Percentiles rank a stretch among this genome's conserved stretches.
Evolutionary conservation across 768 basidiomycete genomes (phyloP).

Genomic region (Lentinula raphanica): DNA sequence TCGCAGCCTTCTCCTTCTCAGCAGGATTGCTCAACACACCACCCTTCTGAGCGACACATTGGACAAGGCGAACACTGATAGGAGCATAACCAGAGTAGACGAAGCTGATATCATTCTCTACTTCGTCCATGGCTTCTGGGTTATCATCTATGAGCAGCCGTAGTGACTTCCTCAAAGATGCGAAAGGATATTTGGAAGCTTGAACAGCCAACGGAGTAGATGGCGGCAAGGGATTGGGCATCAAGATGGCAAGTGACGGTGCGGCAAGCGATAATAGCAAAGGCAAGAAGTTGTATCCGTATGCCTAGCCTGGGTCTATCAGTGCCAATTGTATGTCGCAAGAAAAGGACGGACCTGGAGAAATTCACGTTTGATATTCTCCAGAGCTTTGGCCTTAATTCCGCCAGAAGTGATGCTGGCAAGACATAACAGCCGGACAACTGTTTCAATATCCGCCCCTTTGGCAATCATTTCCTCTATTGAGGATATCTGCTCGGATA

Average conservation of each 20-base stretch:
- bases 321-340: slow-evolving; percentile 13
- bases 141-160: slow-evolving; percentile 90
- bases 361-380: slow-evolving; percentile 87
- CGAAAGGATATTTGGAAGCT: slow-evolving; percentile 64
- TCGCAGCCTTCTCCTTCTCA: slow-evolving; percentile 42
- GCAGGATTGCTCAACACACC: slow-evolving; percentile 80
- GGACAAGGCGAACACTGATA: slow-evolving; percentile 84
- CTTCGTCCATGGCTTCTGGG: slow-evolving; percentile 68
- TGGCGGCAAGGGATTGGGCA: slow-evolving; percentile 64
- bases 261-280: slow-evolving; percentile 59
- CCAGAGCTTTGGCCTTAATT: slow-evolving; percentile 80
- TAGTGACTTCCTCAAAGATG: slow-evolving; percentile 70
- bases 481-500: slow-evolving; percentile 68
- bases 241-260: slow-evolving; percentile 61
- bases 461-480: slow-evolving; percentile 91
- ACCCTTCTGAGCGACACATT: slow-evolving; percentile 89
- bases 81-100: slow-evolving; percentile 98
- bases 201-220: slow-evolving; percentile 35
- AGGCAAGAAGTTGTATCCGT: slow-evolving; percentile 71
- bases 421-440: slow-evolving; percentile 79
- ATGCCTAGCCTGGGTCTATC: slow-evolving; percentile 40
- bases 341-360: slow-evolving; percentile 49
- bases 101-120: slow-evolving; percentile 92
- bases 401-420: slow-evolving; percentile 82
- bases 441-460: slow-evolving; percentile 73